phyloP scores from a whole-genome alignment of 2,329 filamentous ascomycete genomes.

The Daldinia eschscholtzii region DNA sequence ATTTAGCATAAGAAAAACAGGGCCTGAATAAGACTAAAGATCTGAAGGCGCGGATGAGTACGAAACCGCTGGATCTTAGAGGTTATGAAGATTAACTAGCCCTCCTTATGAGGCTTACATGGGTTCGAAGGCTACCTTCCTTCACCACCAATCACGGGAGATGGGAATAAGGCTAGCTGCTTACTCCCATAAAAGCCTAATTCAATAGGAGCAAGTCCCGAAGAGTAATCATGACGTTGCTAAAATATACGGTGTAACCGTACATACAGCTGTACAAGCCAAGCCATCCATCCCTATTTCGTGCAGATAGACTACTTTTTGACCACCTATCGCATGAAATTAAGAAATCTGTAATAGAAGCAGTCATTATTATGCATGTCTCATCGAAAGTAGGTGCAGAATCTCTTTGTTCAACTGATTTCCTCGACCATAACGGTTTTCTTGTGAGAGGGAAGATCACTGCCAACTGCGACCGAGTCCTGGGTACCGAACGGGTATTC shows the following conservation, averaged over 20 bases:
- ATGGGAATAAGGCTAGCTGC: conserved; percentile 22
- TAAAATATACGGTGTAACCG: conserved; percentile 26
- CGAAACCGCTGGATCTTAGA: background rate
- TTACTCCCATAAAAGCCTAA: background rate
- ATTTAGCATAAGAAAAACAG: background rate
- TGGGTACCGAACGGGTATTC: conserved; percentile 27
- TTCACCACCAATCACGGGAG: conserved; percentile 24
- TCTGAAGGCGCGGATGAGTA: background rate
- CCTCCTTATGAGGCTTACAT: conserved; percentile 12
- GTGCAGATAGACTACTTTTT: conserved; percentile 17
- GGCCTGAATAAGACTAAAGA: background rate
- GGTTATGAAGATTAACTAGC: background rate
- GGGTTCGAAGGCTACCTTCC: background rate
- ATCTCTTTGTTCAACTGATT: conserved; percentile 1
- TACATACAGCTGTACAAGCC: conserved; percentile 11
- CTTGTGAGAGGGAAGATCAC: conserved; percentile 23
- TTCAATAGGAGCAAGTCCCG: conserved; percentile 21
- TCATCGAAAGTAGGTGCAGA: conserved; percentile 17
- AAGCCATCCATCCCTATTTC: conserved; percentile 28
- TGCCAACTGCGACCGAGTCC: conserved; percentile 3
- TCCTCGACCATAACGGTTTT: conserved; percentile 9
- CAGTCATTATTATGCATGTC: conserved; percentile 15
- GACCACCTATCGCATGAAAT: background rate
- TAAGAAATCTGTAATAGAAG: background rate
- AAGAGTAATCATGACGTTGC: conserved; percentile 34